phyloP scores from a whole-genome alignment of 179 eudicot species.

The Spergularia azorica region DNA sequence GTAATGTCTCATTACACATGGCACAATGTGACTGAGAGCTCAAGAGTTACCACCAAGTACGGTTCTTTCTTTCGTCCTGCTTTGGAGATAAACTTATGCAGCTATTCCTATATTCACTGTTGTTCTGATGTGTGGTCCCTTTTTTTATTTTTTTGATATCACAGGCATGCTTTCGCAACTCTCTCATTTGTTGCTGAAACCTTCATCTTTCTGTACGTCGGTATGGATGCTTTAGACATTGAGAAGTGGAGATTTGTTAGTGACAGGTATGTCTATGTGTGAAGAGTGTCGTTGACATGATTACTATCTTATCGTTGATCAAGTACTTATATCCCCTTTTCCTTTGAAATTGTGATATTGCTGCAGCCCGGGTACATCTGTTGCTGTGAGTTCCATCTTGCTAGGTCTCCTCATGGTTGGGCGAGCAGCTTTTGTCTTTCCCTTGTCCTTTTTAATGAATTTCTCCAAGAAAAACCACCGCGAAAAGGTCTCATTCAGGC shows the following conservation, averaged over 20 bases:
- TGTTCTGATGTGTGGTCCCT: neutral
- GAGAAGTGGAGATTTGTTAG: constrained; percentile 89
- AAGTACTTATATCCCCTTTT: neutral
- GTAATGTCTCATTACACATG: constrained; percentile 99
- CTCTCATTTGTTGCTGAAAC: constrained; percentile 85
- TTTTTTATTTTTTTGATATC: neutral
- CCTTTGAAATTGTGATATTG: constrained; percentile 16
- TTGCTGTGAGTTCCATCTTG: constrained; percentile 72
- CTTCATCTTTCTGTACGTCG: constrained; percentile 91
- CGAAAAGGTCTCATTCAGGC: constrained; percentile 55
- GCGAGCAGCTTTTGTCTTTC: constrained; percentile 92
- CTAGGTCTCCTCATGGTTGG: constrained; percentile 79
- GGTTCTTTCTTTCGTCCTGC: constrained; percentile 9
- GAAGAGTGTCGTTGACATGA: neutral
- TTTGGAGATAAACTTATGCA: neutral
- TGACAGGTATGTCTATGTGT: constrained; percentile 47
- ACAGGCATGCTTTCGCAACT: constrained; percentile 93
- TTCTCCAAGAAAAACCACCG: constrained; percentile 43
- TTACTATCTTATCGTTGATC: neutral
- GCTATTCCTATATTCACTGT: neutral
- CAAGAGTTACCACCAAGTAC: constrained; percentile 90
- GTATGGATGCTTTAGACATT: constrained; percentile 96
- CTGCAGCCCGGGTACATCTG: constrained; percentile 77
- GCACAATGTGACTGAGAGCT: constrained; percentile 88
- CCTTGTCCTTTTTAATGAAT: constrained; percentile 69